Conservation (phyloP, 1,284 basidiomycete species). For the Takashimella tepidaria region DNA sequence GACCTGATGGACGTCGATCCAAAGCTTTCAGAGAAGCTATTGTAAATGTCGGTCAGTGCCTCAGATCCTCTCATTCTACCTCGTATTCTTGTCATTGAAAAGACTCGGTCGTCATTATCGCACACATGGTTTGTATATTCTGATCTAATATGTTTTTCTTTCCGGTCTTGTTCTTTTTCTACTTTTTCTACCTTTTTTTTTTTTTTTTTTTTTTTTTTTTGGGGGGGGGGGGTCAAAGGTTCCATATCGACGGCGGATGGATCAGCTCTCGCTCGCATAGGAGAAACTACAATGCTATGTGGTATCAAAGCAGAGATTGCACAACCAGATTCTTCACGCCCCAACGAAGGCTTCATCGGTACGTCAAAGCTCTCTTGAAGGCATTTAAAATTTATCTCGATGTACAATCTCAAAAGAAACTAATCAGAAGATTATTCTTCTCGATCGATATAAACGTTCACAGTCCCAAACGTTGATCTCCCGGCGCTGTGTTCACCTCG, state of each 20-base stretch:
- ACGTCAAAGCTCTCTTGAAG: neutral
- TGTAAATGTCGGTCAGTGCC: conserved; percentile 66
- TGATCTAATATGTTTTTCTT: too few species aligned
- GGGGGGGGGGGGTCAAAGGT: too few species aligned
- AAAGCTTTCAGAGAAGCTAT: conserved; percentile 63
- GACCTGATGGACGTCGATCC: conserved; percentile 69
- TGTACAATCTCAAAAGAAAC: too few species aligned
- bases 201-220: too few species aligned
- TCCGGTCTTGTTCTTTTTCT: too few species aligned
- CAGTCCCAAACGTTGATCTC: conserved; percentile 82
- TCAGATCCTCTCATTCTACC: neutral
- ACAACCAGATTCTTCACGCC: conserved; percentile 71
- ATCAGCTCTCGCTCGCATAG: conserved; percentile 81
- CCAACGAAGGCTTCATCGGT: conserved; percentile 77
- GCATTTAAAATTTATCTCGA: neutral
- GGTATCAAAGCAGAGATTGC: conserved; percentile 93
- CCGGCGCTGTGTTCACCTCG: conserved; percentile 85
- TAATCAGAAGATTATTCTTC: too few species aligned
- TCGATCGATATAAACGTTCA: neutral
- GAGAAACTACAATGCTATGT: conserved; percentile 84
- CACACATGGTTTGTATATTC: too few species aligned
- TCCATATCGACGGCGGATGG: conserved; percentile 88
- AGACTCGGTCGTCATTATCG: too few species aligned
- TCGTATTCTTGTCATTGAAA: neutral
- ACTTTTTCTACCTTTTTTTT: too few species aligned